A percentile compares a stretch with the other conserved stretches of the same genome.
Conservation (phyloP, 2,329 filamentous ascomycete genomes). For the Aspergillus sojae region DNA sequence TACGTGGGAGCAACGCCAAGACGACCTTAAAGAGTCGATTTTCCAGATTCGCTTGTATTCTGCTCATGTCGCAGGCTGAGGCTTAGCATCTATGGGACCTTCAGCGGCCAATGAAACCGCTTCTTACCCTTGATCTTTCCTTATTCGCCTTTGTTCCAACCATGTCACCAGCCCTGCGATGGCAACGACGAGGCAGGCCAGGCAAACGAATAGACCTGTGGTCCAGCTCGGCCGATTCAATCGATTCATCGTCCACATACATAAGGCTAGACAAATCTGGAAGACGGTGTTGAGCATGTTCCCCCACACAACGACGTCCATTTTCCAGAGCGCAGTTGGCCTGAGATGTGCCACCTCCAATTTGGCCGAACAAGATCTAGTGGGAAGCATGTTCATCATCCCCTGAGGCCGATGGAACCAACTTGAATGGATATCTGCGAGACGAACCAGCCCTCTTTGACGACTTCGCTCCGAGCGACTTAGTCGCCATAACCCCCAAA, state of each 20-base stretch:
- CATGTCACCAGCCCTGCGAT: background rate
- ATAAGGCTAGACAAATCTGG: constrained; percentile 66
- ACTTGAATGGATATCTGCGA: background rate
- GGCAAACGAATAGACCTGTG: background rate
- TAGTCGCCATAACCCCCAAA: constrained; percentile 67
- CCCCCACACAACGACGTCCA: constrained; percentile 78
- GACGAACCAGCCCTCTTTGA: background rate
- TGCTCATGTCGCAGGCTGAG: background rate
- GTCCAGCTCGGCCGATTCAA: background rate
- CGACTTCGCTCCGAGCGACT: constrained; percentile 38
- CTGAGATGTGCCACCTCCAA: background rate
- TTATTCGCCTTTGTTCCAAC: background rate
- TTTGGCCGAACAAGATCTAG: constrained; percentile 34
- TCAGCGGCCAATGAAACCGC: background rate
- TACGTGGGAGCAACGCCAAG: too few relatives aligned
- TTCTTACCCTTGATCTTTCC: background rate
- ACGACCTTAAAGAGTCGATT: too few relatives aligned
- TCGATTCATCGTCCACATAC: constrained; percentile 17
- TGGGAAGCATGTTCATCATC: background rate
- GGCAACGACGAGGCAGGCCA: background rate
- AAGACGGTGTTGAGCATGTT: constrained; percentile 79
- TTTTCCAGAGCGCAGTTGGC: constrained; percentile 62
- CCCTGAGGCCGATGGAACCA: constrained; percentile 1
- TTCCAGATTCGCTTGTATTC: too few relatives aligned
- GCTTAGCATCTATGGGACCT: background rate